Conservation (phyloP, 257 asterid genomes). For the Solanum dulcamara region DNA sequence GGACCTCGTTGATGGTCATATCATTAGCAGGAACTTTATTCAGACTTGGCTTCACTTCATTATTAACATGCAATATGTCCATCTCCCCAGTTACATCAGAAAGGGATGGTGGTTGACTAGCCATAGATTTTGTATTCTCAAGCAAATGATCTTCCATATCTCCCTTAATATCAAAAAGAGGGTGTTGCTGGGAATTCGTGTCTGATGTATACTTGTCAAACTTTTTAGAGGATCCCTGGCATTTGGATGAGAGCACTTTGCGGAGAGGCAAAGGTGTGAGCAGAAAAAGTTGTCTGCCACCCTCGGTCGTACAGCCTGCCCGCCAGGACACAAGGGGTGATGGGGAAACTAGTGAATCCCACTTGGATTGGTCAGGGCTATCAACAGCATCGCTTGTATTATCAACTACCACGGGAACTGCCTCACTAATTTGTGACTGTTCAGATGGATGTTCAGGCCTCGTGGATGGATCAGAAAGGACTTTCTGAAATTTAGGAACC, state of each 20-base stretch:
- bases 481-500: constrained; percentile 58
- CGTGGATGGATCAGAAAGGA: constrained; percentile 18
- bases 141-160: constrained; percentile 4
- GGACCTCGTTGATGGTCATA: constrained; percentile 8
- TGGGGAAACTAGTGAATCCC: constrained; percentile 73
- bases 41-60: constrained; percentile 17
- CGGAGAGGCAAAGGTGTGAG: constrained; percentile 77
- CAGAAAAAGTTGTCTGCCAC: constrained; percentile 70
- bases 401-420: constrained; percentile 8
- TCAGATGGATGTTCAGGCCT: constrained; percentile 19
- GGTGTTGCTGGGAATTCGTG: constrained; percentile 4
- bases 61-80: background rate
- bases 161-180: constrained; percentile 5
- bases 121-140: constrained; percentile 7
- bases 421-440: constrained; percentile 19
- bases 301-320: constrained; percentile 50
- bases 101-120: constrained; percentile 10
- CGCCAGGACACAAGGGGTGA: constrained; percentile 96
- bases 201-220: constrained; percentile 13
- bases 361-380: constrained; percentile 54
- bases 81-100: background rate
- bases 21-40: constrained; percentile 9
- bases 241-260: constrained; percentile 27
- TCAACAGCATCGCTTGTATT: constrained; percentile 9
- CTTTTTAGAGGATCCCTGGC: constrained; percentile 13